These are phyloP conservation scores for Crithidia thermophila DNA, from an alignment of 208 protist species.

Conservation along the genomic window DNA sequence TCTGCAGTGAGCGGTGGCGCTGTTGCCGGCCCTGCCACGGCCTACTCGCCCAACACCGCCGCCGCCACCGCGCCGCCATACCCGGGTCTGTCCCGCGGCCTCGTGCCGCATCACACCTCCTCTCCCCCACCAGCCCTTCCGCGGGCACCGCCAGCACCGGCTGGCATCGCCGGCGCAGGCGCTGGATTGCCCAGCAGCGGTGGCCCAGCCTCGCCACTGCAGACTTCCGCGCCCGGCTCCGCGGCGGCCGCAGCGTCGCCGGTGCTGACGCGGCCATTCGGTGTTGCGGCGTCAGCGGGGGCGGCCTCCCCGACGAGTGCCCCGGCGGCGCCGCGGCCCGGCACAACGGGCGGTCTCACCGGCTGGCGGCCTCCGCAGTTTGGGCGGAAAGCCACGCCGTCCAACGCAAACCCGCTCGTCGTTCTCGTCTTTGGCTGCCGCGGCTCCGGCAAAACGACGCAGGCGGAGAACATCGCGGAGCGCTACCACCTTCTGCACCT, in stretches of 20 bases:
- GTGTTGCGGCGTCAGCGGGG: neutral
- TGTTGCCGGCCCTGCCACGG: neutral
- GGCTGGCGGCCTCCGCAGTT: constrained; percentile 35
- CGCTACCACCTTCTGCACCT: constrained; percentile 76
- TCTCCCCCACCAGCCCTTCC: neutral
- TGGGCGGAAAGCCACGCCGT: constrained; percentile 22
- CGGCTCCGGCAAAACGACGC: constrained; percentile 85
- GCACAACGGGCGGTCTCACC: constrained; percentile 4
- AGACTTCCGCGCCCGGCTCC: neutral
- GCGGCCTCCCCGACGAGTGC: neutral
- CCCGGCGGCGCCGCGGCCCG: neutral
- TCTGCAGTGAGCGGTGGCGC: no score
- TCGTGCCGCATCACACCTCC: neutral
- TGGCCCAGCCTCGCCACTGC: neutral
- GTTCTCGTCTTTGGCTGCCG: constrained; percentile 82
- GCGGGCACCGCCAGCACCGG: neutral
- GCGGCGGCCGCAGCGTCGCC: neutral
- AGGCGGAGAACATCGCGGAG: constrained; percentile 51
- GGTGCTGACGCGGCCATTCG: neutral
- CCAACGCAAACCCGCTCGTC: constrained; percentile 52
- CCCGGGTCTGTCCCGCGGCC: constrained; percentile 5
- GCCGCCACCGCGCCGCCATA: constrained; percentile 10
- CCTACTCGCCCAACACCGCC: constrained; percentile 13
- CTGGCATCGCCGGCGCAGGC: neutral
- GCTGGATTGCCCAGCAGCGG: neutral